Evolutionary conservation across 2,329 filamentous ascomycete genomes (phyloP).

Genomic region (Aspergillus luchuensis): DNA sequence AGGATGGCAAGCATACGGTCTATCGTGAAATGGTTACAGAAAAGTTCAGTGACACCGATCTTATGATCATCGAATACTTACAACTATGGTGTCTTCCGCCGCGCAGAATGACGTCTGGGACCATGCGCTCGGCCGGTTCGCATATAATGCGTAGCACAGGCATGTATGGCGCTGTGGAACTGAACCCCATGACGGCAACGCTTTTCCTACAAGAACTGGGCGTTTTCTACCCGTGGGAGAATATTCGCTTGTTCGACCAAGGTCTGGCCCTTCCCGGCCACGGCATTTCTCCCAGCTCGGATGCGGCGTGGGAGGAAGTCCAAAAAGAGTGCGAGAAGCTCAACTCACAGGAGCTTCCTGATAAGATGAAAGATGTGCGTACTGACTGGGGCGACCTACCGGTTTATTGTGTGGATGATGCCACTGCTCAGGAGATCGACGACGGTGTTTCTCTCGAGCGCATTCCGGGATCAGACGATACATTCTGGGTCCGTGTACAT

Average conservation of each 20-base stretch:
- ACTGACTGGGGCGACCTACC: constrained; percentile 59
- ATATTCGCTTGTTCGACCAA: constrained; percentile 54
- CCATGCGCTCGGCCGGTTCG: constrained; percentile 54
- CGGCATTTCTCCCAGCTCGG: constrained; percentile 33
- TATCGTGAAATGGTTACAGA: constrained; percentile 39
- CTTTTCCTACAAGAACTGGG: constrained; percentile 64
- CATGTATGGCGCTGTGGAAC: constrained; percentile 52
- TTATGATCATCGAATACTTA: constrained; percentile 58
- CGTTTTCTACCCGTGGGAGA: constrained; percentile 61
- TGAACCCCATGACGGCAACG: constrained; percentile 44
- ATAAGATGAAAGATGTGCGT: constrained; percentile 59
- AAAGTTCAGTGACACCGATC: constrained; percentile 53
- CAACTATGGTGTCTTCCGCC: constrained; percentile 53
- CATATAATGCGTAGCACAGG: constrained; percentile 59
- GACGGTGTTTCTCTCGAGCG: constrained; percentile 63
- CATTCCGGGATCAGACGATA: constrained; percentile 45
- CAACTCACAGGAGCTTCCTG: constrained; percentile 41
- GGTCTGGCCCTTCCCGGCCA: constrained; percentile 55
- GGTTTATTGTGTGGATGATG: constrained; percentile 62
- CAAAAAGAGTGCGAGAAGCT: constrained; percentile 30
- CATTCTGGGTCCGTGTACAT: constrained; percentile 64
- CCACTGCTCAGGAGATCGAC: constrained; percentile 60
- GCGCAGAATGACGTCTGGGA: constrained; percentile 40
- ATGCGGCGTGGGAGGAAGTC: constrained; percentile 35
- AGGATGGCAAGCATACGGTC: constrained; percentile 30